These are phyloP conservation scores for Phaeophleospora eucalypticola DNA, from an alignment of 2,329 filamentous ascomycete genomes.

Conservation along the genomic window DNA sequence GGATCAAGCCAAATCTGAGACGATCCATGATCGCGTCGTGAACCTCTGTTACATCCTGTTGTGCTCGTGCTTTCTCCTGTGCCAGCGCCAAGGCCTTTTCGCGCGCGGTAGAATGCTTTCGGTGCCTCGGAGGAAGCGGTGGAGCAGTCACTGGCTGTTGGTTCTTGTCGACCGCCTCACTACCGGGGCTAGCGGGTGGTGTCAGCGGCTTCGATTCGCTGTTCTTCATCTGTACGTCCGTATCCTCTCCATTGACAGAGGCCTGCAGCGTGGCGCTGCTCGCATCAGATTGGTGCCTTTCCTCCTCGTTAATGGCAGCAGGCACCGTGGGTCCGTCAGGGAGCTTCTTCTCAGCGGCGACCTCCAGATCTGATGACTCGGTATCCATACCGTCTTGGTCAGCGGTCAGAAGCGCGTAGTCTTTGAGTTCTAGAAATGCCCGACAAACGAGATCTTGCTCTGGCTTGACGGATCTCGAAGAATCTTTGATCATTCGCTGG, in stretches of 20 bases:
- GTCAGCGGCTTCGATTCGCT: conserved; percentile 22
- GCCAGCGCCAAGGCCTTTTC: conserved; percentile 44
- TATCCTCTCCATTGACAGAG: conserved; percentile 15
- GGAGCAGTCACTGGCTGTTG: conserved; percentile 38
- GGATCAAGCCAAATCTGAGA: conserved; percentile 79
- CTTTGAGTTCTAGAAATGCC: conserved; percentile 30
- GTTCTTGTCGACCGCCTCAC: conserved; percentile 36
- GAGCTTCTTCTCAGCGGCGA: conserved; percentile 18
- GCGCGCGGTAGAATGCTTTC: conserved; percentile 24
- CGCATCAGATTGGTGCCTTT: conserved; percentile 17
- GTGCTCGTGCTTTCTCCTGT: conserved; percentile 55
- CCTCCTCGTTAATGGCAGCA: background rate
- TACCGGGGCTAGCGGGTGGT: conserved; percentile 35
- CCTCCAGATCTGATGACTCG: conserved; percentile 4
- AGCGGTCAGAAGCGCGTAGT: conserved; percentile 24
- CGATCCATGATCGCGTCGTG: conserved; percentile 89
- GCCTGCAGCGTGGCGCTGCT: conserved; percentile 27
- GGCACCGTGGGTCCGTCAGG: conserved; percentile 3
- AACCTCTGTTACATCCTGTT: conserved; percentile 95
- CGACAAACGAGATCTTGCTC: conserved; percentile 34
- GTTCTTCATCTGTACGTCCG: conserved; percentile 22
- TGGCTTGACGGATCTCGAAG: conserved; percentile 28
- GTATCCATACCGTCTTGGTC: conserved; percentile 11
- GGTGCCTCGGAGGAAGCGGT: conserved; percentile 46
- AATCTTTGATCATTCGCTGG: conserved; percentile 34